Conservation (phyloP, 371 early-diverging fungal species). For the Paramicrosporidium saccamoebae region DNA sequence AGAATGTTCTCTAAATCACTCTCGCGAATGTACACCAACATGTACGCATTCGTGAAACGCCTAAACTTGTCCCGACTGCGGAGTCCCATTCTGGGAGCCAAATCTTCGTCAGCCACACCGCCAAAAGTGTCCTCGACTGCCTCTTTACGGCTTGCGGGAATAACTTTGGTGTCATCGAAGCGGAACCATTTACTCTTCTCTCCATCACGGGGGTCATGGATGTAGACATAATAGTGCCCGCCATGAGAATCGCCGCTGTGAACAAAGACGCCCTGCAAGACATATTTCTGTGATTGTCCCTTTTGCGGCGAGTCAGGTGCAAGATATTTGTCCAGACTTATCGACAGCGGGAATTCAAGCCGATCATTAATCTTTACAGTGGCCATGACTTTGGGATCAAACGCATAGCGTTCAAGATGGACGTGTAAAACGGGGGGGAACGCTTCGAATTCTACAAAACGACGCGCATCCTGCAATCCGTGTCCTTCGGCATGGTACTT, state of each 20-base stretch:
- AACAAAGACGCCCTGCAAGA: conserved; percentile 72
- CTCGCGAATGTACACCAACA: conserved; percentile 77
- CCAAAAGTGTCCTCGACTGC: conserved; percentile 90
- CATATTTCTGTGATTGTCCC: conserved; percentile 34
- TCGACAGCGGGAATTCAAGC: conserved; percentile 70
- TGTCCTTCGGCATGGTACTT: conserved; percentile 80
- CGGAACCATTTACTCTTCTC: conserved; percentile 61
- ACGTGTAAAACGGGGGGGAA: conserved; percentile 92
- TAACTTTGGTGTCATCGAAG: conserved; percentile 92
- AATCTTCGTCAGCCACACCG: conserved; percentile 15
- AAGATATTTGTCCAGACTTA: conserved; percentile 66
- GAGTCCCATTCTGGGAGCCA: conserved; percentile 4
- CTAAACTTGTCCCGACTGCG: conserved; percentile 8
- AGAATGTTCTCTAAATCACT: conserved; percentile 27
- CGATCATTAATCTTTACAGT: conserved; percentile 95
- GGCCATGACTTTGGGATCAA: conserved; percentile 62
- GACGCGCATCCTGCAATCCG: conserved; percentile 85
- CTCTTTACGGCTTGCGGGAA: conserved; percentile 42
- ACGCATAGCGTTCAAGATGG: conserved; percentile 90
- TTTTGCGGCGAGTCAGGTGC: conserved; percentile 18
- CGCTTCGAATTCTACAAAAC: conserved; percentile 69
- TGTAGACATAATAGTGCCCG: conserved; percentile 94
- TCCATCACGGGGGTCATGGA: conserved; percentile 39
- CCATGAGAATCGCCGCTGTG: conserved; percentile 83
- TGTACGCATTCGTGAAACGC: conserved; percentile 77